Base-by-base conservation (phyloP, 179 eudicot species). In the Sideroxylon spinosum region DNA sequence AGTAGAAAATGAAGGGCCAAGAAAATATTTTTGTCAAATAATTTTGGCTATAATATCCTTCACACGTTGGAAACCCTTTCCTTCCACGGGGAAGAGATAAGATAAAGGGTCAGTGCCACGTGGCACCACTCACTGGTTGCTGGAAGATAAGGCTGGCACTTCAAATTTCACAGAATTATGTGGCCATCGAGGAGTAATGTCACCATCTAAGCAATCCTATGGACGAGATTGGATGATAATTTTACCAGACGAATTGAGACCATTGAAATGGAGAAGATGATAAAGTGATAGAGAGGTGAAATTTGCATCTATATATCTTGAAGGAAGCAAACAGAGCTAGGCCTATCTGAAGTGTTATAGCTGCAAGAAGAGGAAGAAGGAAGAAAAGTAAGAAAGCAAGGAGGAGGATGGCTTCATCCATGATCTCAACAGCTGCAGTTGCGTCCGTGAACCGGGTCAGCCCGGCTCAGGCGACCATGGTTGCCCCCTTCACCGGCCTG, bases 401-500 rank as follows among this genome's bases (percentile, higher is more conserved):
- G 9, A 74, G 16, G 14, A 4, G 26, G 29, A 84, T 84, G 86
- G 84, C 84, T 53, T 61, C 86, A 55, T 74, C 78, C 59, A 78
- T 82, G 76, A 59, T 81, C 59, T 78, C 86, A 14, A 23, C 82
- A 4, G 77, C 81, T 11, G 44, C 81, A 1, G 79, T 73, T 1
- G 65, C 84, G 22, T 4, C 84, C 16, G 72, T 81, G 2, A 74
- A 66, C 50, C 79, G 84, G 28, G 76, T 79, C 37, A 28, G 49
- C 69, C 71, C 82, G 0, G 77, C 84, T 68, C 81, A 79, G 65
- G 84, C 88, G 22, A 81, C 65, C 77, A 68, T 81, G 83, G 84
- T 76, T 1, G 86, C 88, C 2, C 86, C 88, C 7, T 83, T 86
- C 79, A 76, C 75, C 68, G 86, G 88, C 12, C 81, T 86, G 68